Evolutionary conservation across 306 rosid genomes (phyloP).

Genomic region (Gleditsia sinensis): DNA sequence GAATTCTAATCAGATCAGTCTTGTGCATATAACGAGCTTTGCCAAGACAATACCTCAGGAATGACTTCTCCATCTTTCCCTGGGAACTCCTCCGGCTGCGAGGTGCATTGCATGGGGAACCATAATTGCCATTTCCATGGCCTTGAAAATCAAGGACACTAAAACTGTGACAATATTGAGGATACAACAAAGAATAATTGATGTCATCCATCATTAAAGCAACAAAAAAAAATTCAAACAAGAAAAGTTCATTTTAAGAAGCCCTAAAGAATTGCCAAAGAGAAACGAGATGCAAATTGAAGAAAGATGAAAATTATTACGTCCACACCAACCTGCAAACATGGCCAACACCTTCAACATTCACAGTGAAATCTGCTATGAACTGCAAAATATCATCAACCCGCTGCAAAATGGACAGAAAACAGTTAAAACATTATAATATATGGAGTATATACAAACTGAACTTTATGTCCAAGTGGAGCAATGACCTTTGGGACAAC

Average conservation of each 20-base stretch:
- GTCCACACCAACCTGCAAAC: conserved; percentile 82
- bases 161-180: conserved; percentile 53
- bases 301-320: background rate
- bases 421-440: conserved; percentile 18
- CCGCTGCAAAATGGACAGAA: conserved; percentile 61
- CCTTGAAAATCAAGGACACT: conserved; percentile 78
- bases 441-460: conserved; percentile 13
- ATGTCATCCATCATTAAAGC: background rate
- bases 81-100: conserved; percentile 78
- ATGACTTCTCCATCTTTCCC: conserved; percentile 97
- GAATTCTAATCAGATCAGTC: conserved; percentile 2
- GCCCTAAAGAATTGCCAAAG: conserved; percentile 16
- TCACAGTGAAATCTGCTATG: conserved; percentile 74
- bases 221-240: background rate
- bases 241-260: background rate
- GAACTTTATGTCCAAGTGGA: background rate
- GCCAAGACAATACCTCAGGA: conserved; percentile 68
- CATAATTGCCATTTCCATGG: conserved; percentile 81
- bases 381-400: conserved; percentile 93
- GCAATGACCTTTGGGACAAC: conserved; percentile 78
- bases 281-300: background rate
- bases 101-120: conserved; percentile 67
- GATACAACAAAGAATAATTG: background rate
- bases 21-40: background rate
- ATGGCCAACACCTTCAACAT: conserved; percentile 95